Conservation (phyloP, 2,329 filamentous ascomycete species). For the Botrytis fragariae region DNA sequence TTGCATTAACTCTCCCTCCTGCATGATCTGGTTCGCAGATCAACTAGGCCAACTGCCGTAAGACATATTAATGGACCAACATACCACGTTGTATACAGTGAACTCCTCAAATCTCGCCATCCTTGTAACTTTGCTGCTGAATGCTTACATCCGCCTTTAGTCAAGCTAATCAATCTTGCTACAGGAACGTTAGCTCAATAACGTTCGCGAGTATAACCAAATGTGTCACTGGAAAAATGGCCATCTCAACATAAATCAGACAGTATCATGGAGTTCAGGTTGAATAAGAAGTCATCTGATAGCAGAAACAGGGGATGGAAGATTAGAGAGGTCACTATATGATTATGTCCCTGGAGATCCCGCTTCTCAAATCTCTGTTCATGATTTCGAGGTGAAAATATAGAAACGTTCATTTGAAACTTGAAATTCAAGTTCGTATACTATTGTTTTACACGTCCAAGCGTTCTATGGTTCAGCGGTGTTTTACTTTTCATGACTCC, state of each 20-base stretch:
- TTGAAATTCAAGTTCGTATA: not conserved
- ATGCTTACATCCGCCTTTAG: not conserved
- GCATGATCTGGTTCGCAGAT: conserved; percentile 1
- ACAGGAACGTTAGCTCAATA: not conserved
- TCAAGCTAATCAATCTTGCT: not conserved
- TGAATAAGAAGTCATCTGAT: not conserved
- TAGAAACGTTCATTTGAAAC: not conserved
- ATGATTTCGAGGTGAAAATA: not conserved
- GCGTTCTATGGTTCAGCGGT: not conserved
- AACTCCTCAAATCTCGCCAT: not conserved
- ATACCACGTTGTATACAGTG: not conserved
- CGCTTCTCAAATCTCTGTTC: not conserved
- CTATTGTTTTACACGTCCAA: not conserved
- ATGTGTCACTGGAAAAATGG: not conserved
- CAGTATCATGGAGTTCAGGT: not conserved
- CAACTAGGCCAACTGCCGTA: not conserved
- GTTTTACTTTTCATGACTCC: not conserved
- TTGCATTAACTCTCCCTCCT: not conserved
- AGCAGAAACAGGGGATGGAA: not conserved
- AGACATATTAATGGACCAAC: not conserved
- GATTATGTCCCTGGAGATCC: not conserved
- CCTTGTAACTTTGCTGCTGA: not conserved
- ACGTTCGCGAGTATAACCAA: not conserved
- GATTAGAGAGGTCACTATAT: not conserved
- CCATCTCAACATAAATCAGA: not conserved